Base-by-base conservation (phyloP, 306 rosid genomes). In the Cicer arietinum region DNA sequence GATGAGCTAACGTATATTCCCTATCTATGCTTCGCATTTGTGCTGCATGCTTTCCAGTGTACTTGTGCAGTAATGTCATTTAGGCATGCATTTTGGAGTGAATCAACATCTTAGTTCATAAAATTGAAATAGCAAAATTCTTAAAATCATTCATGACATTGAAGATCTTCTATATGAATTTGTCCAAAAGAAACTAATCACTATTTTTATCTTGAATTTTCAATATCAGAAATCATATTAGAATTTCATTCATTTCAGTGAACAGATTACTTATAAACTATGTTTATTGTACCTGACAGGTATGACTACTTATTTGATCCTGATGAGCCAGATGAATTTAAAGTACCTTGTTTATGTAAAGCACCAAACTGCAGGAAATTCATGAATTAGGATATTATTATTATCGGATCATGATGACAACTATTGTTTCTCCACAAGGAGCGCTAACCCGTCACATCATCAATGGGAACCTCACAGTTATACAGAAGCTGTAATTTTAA, bases 271-370 rank as follows among this genome's bases (percentile, higher is more conserved):
- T 25, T 40, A 16, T 44, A 43, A 75, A 75, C 57, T 6, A 35
- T 43, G 67, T 75, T 80, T 72, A 51, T 68, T 84, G 85, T 53
- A 13, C 79, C 11, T 75, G 69, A 81, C 90, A 92, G 96, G 89
- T 92, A 90, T 56, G 94, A 92, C 74, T 92, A 92, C 83, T 82
- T 92, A 88, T 92, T 92, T 69, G 98, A 90, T 85, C 92, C 94
- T 0, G 88, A 89, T 39, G 96, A 92, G 82, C 89, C 92, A 6
- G 96, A 92, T 13, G 98, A 92, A 76, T 85, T 89, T 78, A 92
- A 92, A 87, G 96, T 92, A 64, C 96, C 98, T 1, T 92, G 98
- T 82, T 80, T 92, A 73, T 92, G 98, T 87, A 90, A 89, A 83
- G 90, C 98, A 69, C 85, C 90, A 50, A 87, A 86, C 83, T 92